These are phyloP conservation scores for Candida insectalens DNA, from an alignment of 805 yeast genomes.

Conservation along the genomic window DNA sequence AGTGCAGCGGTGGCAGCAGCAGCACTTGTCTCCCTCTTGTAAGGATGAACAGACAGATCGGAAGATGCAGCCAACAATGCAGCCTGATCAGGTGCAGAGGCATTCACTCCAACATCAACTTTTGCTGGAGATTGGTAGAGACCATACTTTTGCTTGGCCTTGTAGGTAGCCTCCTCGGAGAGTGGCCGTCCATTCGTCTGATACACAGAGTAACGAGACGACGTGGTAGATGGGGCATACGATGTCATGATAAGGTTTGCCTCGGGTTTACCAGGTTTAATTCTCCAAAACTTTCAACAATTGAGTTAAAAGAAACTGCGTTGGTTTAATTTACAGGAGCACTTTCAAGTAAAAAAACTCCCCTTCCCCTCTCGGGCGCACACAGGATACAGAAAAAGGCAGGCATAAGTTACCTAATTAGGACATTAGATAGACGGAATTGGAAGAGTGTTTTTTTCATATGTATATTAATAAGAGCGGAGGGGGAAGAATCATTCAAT, in stretches of 20 bases:
- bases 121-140: conserved; percentile 43
- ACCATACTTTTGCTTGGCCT: conserved; percentile 65
- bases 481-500: no score
- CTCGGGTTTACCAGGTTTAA: no score
- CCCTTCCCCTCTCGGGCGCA: no score
- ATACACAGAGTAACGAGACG: conserved; percentile 45
- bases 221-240: conserved; percentile 16
- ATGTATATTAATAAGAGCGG: no score
- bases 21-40: conserved; percentile 47
- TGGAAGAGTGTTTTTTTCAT: no score
- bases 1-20: conserved; percentile 64
- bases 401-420: no score
- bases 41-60: conserved; percentile 54
- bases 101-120: conserved; percentile 50
- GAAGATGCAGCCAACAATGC: conserved; percentile 66
- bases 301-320: neutral
- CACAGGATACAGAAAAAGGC: no score
- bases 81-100: conserved; percentile 66
- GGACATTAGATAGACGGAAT: no score
- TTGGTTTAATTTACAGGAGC: no score
- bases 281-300: neutral
- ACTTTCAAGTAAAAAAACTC: no score
- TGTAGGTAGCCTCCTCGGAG: conserved; percentile 66
- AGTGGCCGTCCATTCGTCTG: conserved; percentile 64
- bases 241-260: no score